Evolutionary conservation across 768 basidiomycete species (phyloP).

Genomic region (Auricularia auricula-judae): DNA sequence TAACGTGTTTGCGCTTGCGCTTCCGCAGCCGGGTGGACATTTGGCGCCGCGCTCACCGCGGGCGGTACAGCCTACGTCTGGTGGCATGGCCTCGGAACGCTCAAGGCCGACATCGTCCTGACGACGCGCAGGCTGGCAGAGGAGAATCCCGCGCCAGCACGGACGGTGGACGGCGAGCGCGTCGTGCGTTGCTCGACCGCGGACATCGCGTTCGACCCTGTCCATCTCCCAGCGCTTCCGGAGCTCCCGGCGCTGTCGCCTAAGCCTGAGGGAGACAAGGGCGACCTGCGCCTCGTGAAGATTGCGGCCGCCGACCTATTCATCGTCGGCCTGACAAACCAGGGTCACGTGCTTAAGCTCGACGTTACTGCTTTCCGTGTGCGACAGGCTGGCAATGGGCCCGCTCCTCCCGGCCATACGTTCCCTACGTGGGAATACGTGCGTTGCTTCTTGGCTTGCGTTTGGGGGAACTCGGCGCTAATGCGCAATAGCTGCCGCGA

Average conservation of each 20-base stretch:
- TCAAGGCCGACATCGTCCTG: slow-evolving; percentile 27
- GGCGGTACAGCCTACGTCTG: slow-evolving; percentile 65
- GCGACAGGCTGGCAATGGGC: slow-evolving; percentile 27
- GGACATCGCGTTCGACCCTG: slow-evolving; percentile 44
- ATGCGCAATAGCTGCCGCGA: slow-evolving; percentile 44
- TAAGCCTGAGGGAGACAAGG: slow-evolving; percentile 25
- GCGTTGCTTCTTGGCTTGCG: slow-evolving; percentile 4
- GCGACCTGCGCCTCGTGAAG: slow-evolving; percentile 44
- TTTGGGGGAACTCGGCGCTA: not conserved
- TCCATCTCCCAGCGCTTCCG: slow-evolving; percentile 49
- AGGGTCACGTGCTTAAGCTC: slow-evolving; percentile 66
- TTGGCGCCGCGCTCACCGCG: slow-evolving; percentile 61
- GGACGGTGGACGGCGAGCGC: slow-evolving; percentile 21
- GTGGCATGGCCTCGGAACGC: slow-evolving; percentile 49
- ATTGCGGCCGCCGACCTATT: slow-evolving; percentile 69
- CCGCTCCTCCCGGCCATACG: slow-evolving; percentile 9
- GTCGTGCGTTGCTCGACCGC: slow-evolving; percentile 53
- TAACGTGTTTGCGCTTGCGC: not conserved
- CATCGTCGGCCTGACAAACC: slow-evolving; percentile 69
- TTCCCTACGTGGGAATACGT: slow-evolving; percentile 63
- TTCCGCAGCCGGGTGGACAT: slow-evolving; percentile 47
- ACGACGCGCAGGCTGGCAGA: slow-evolving; percentile 35
- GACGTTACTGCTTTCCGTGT: slow-evolving; percentile 16
- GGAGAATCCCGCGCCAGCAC: slow-evolving; percentile 20
- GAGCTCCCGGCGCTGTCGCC: slow-evolving; percentile 30